phyloP scores from a whole-genome alignment of 78 protist genomes.

The Chrysochromulina tobinii region DNA sequence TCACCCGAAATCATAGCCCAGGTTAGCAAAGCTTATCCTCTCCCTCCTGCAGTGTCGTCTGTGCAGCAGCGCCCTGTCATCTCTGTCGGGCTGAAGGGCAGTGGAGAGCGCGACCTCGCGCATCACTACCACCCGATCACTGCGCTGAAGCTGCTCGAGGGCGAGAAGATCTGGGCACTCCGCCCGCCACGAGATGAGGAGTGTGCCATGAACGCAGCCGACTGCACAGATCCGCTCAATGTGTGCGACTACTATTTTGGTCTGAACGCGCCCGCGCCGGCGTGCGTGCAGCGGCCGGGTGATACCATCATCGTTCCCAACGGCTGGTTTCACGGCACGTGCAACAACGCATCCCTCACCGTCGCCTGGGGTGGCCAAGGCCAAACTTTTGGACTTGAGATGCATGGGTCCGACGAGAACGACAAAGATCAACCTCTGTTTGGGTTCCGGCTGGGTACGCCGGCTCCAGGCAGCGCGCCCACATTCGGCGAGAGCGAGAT shows the following conservation, averaged over 20 bases:
- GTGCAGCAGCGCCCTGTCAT: neutral
- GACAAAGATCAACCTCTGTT: no score
- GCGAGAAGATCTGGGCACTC: slow-evolving; percentile 4
- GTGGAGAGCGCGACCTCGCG: neutral
- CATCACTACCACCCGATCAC: slow-evolving; percentile 7
- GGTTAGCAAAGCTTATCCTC: no score
- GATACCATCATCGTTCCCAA: neutral
- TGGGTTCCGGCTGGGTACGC: no score
- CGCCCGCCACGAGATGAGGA: neutral
- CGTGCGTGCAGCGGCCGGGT: slow-evolving; percentile 14
- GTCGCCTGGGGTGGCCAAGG: no score
- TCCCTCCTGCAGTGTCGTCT: neutral
- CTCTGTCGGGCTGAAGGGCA: neutral
- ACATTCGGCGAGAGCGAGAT: no score
- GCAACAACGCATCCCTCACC: no score
- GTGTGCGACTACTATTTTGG: neutral
- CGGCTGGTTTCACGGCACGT: neutral
- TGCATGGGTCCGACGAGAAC: no score
- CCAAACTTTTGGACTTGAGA: no score
- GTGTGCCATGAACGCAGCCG: neutral
- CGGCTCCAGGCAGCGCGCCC: no score
- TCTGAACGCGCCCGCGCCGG: neutral
- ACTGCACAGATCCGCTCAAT: neutral
- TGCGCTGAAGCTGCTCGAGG: neutral
- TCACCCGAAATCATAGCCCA: no score